phyloP scores from a whole-genome alignment of 2,329 filamentous ascomycete genomes.

The Tolypocladium inflatum region DNA sequence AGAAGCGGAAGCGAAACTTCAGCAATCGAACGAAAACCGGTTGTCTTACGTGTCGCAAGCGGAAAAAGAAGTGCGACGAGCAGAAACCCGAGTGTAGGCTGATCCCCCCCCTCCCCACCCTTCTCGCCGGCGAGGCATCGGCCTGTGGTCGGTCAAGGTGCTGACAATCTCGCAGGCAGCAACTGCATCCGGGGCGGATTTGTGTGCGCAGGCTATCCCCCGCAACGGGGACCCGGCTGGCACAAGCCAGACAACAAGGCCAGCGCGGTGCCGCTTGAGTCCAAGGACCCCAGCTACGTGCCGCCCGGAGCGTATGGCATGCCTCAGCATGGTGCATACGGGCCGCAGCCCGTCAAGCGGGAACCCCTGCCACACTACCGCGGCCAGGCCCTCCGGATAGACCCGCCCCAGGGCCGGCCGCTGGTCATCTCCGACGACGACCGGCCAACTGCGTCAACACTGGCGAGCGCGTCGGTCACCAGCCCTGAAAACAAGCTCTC shows the following conservation, averaged over 20 bases:
- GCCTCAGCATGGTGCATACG: slow-evolving; percentile 36
- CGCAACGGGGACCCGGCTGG: slow-evolving; percentile 62
- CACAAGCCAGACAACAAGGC: slow-evolving; percentile 66
- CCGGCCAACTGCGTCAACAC: slow-evolving; percentile 47
- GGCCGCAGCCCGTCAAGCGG: slow-evolving; percentile 34
- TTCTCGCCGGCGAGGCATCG: not conserved
- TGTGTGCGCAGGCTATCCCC: slow-evolving; percentile 83
- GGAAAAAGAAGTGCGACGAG: slow-evolving; percentile 99
- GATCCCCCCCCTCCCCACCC: not conserved
- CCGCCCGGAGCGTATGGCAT: slow-evolving; percentile 54
- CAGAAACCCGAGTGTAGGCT: slow-evolving; percentile 80
- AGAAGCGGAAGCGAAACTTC: slow-evolving; percentile 71
- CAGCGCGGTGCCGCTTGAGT: slow-evolving; percentile 65
- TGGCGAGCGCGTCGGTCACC: slow-evolving; percentile 46
- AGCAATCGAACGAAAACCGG: slow-evolving; percentile 95
- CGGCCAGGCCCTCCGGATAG: slow-evolving; percentile 51
- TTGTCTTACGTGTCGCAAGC: slow-evolving; percentile 80
- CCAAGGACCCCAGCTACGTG: slow-evolving; percentile 63
- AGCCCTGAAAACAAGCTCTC: slow-evolving; percentile 57
- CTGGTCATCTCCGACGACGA: slow-evolving; percentile 45
- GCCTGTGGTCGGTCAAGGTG: not conserved
- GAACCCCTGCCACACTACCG: slow-evolving; percentile 51
- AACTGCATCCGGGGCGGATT: slow-evolving; percentile 91
- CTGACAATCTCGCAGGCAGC: slow-evolving; percentile 45
- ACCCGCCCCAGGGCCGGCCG: slow-evolving; percentile 50